A percentile compares a stretch with the other conserved stretches of the same genome.
Evolutionary conservation across 768 basidiomycete species (phyloP).

Genomic region (Russula virescens): DNA sequence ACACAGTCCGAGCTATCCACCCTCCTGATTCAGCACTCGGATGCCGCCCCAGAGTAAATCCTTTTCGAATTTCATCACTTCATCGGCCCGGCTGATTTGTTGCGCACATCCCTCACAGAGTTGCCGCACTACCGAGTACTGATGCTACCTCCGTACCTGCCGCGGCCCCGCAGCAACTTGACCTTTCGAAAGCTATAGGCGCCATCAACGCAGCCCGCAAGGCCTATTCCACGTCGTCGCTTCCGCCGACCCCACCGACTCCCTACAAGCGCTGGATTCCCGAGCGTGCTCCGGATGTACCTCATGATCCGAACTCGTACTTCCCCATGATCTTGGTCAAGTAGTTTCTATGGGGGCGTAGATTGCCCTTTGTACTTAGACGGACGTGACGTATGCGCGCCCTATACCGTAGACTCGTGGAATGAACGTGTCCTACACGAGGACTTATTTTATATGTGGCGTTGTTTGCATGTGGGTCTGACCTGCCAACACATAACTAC

Average conservation of each 20-base stretch:
- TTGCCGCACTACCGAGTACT: conserved; percentile 46
- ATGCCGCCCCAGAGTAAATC: conserved; percentile 46
- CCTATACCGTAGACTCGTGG: conserved; percentile 1
- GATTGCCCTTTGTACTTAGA: background rate
- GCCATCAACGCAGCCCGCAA: conserved; percentile 52
- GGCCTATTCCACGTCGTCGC: conserved; percentile 53
- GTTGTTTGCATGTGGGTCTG: background rate
- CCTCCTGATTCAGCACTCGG: conserved; percentile 76
- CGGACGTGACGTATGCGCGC: background rate
- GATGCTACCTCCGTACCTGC: conserved; percentile 42
- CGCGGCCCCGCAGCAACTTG: conserved; percentile 41
- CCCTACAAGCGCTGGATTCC: conserved; percentile 72
- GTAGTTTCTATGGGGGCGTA: conserved; percentile 33
- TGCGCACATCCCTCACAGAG: conserved; percentile 32
- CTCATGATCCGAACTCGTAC: conserved; percentile 75
- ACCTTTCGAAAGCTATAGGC: conserved; percentile 68
- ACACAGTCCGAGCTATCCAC: conserved; percentile 78
- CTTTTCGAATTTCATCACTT: conserved; percentile 4
- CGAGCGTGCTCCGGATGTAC: conserved; percentile 64
- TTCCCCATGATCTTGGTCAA: conserved; percentile 69
- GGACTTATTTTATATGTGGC: background rate
- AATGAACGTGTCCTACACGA: background rate
- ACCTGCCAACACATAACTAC: background rate
- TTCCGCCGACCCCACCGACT: conserved; percentile 71
- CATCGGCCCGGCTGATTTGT: background rate